Base-by-base conservation (phyloP, 768 basidiomycete species). In the Agaricus subrufescens region DNA sequence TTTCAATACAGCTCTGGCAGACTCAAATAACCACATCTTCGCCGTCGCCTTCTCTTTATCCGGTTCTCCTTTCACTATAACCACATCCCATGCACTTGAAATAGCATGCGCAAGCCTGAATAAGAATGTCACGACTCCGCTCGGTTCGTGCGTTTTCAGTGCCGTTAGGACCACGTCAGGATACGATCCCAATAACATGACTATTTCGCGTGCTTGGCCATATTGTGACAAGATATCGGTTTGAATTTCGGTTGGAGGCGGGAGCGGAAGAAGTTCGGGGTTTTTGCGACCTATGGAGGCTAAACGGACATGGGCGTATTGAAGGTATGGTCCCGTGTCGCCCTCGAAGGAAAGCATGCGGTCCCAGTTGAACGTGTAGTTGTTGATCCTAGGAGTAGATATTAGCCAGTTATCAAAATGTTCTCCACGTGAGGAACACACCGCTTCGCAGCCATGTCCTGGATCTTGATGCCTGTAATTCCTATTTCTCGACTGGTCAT, bases 381-480 rank as follows among this genome's bases (percentile, higher is more conserved):
- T 94, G 73, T 94, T 95, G 67, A 97, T 89, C 58, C 94, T 96
- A 43, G 26, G 57, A 34, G 37, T 15, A 6, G 12, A 14, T 3
- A 23, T 55, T 4, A 37, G 34, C 44, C 15, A 34, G 11, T 34
- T 34, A 11, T 4, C 7, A 34, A 25, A 23, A 15, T 30, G 27
- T 26, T 34, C 5, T 19, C 5, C 25, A 39, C 54, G 58, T 34
- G 38, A 34, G 39, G 10, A 30, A 54, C 82, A 45, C 60, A 94
- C 94, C 94, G 78, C 69, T 93, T 96, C 12, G 92, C 93, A 43
- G 89, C 81, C 93, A 96, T 94, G 67, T 97, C 94, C 71, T 99
- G 97, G 58, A 99, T 94, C 76, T 98, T 98, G 62, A 99, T 88
- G 2, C 93, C 94, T 6, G 93, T 89, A 64, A 97, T 93, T 19